Conservation (phyloP, 371 early-diverging fungal genomes). For the Mitosporidium daphniae region DNA sequence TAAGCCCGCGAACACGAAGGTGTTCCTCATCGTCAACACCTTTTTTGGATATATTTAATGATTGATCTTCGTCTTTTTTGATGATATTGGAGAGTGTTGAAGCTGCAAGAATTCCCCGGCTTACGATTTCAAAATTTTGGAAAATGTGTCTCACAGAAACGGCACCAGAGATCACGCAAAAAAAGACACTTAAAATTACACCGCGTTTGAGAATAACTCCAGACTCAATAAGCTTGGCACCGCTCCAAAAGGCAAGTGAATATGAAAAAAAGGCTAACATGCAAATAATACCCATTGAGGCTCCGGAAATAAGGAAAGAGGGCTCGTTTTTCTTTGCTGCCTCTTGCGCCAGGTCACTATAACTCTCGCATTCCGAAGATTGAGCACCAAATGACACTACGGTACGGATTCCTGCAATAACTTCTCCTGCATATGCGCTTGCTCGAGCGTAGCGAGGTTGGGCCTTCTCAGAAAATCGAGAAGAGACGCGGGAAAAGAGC, state of each 20-base stretch:
- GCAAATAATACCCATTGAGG: conserved; percentile 16
- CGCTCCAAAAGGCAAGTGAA: conserved; percentile 21
- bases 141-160: conserved; percentile 13
- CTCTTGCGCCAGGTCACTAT: conserved; percentile 9
- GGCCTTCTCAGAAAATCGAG: conserved; percentile 7
- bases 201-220: conserved; percentile 13
- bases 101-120: conserved; percentile 10
- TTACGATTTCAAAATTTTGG: conserved; percentile 13
- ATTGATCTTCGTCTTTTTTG: not conserved
- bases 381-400: conserved; percentile 42
- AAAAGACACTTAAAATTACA: conserved; percentile 19
- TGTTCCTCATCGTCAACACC: conserved; percentile 18
- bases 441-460: conserved; percentile 21
- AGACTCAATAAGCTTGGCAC: conserved; percentile 11
- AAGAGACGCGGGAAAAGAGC: not conserved
- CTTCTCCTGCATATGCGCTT: conserved; percentile 44
- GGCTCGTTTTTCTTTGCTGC: conserved; percentile 6
- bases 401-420: conserved; percentile 39
- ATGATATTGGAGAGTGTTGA: conserved; percentile 9
- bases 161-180: conserved; percentile 22
- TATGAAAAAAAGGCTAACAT: conserved; percentile 6
- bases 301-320: conserved; percentile 26
- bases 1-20: conserved; percentile 7
- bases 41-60: conserved; percentile 8
- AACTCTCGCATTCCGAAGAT: conserved; percentile 18